Conservation (phyloP, 106 monocot genomes). For the Dendrobium officinale region DNA sequence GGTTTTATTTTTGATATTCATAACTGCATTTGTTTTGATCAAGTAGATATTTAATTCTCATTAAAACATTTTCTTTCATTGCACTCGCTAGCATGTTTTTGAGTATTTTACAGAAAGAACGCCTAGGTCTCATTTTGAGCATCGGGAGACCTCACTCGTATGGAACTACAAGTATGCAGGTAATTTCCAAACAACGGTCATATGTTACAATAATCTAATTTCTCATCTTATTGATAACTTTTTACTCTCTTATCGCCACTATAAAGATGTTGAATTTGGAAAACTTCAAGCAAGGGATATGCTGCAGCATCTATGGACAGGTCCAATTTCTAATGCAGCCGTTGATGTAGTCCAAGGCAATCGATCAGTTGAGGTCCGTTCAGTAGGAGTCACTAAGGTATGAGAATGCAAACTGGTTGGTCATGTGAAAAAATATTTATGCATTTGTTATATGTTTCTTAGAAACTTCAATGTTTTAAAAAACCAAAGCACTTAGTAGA, state of each 20-base stretch:
- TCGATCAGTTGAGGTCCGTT: slow-evolving; percentile 91
- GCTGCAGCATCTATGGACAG: slow-evolving; percentile 97
- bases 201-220: background rate
- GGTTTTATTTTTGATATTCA: background rate
- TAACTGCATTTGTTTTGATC: background rate
- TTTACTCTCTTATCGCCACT: background rate
- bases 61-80: background rate
- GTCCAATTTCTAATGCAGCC: slow-evolving; percentile 95
- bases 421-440: background rate
- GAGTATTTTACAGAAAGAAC: slow-evolving; percentile 99
- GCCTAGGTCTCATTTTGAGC: slow-evolving; percentile 96
- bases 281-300: slow-evolving; percentile 97
- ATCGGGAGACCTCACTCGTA: slow-evolving; percentile 94
- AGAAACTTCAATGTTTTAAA: too few species aligned
- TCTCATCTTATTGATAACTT: background rate
- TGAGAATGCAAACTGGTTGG: background rate
- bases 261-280: slow-evolving; percentile 90
- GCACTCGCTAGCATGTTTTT: slow-evolving; percentile 78
- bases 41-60: background rate
- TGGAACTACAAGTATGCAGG: slow-evolving; percentile 99
- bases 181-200: slow-evolving; percentile 10
- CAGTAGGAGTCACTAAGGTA: slow-evolving; percentile 97
- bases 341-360: slow-evolving; percentile 98
- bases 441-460: background rate
- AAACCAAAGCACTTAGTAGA: too few species aligned